A percentile compares a stretch with the other conserved stretches of the same genome.
phyloP scores from a whole-genome alignment of 371 early-diverging fungal species.

The Amoeboradix gromovi region DNA sequence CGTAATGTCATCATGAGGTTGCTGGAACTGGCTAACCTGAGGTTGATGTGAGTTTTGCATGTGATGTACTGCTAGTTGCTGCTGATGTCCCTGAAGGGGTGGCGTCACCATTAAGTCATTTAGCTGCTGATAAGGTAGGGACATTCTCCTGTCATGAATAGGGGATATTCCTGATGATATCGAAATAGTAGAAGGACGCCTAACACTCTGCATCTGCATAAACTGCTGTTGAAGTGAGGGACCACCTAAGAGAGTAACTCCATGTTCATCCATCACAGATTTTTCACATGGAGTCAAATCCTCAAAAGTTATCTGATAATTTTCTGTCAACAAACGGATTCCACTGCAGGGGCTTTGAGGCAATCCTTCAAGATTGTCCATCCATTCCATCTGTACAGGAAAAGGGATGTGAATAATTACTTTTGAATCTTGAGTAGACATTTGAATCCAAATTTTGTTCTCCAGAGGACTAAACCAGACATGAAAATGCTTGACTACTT shows the following conservation, averaged over 20 bases:
- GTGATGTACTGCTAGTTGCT: too few relatives aligned
- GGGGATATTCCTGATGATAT: neutral
- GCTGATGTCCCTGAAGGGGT: neutral
- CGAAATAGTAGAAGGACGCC: neutral
- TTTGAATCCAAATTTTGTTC: neutral
- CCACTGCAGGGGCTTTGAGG: neutral
- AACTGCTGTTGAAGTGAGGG: neutral
- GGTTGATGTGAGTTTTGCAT: too few relatives aligned
- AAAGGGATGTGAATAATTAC: neutral
- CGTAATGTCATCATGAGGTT: neutral
- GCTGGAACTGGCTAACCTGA: neutral
- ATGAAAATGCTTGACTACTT: neutral
- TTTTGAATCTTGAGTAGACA: neutral
- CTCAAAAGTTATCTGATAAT: neutral
- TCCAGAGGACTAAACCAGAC: neutral
- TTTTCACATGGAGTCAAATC: neutral
- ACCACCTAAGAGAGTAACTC: neutral
- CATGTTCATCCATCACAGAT: neutral
- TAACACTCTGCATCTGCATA: neutral
- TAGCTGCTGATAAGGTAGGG: neutral
- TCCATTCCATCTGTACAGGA: neutral
- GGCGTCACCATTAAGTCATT: neutral
- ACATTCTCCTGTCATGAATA: neutral
- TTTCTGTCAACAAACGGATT: neutral
- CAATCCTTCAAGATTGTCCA: neutral